Evolutionary conservation across 257 asterid genomes (phyloP).

Genomic region (Haberlea rhodopensis): DNA sequence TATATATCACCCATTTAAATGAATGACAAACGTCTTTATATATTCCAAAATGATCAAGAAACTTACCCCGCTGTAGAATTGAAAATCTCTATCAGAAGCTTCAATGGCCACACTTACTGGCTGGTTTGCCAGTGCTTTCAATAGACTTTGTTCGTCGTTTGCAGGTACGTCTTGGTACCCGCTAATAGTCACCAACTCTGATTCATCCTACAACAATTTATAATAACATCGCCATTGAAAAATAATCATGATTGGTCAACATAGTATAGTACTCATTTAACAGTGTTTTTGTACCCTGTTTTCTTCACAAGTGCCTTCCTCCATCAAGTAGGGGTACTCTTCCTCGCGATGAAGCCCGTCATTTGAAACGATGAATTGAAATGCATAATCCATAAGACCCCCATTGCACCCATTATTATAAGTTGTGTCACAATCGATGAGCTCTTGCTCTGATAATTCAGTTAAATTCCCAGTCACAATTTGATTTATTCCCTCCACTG

Average conservation of each 20-base stretch:
- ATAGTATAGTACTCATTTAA: neutral
- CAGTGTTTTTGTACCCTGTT: slow-evolving; percentile 40
- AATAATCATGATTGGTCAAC: neutral
- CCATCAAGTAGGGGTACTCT: slow-evolving; percentile 73
- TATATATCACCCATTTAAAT: too few species aligned
- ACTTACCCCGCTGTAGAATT: slow-evolving; percentile 66
- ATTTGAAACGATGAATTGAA: slow-evolving; percentile 46
- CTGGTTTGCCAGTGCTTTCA: slow-evolving; percentile 70
- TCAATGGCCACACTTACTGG: slow-evolving; percentile 80
- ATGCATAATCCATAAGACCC: slow-evolving; percentile 72
- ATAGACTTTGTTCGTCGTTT: slow-evolving; percentile 51
- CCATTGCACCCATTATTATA: slow-evolving; percentile 73
- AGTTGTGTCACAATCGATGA: slow-evolving; percentile 63
- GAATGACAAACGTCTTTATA: too few species aligned
- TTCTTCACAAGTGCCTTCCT: slow-evolving; percentile 70
- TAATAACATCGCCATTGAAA: neutral
- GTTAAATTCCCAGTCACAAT: slow-evolving; percentile 63
- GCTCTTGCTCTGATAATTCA: slow-evolving; percentile 66
- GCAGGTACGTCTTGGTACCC: slow-evolving; percentile 66
- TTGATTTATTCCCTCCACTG: slow-evolving; percentile 76
- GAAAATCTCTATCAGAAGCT: slow-evolving; percentile 71
- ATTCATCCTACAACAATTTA: slow-evolving; percentile 32
- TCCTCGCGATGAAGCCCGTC: slow-evolving; percentile 71
- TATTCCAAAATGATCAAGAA: neutral
- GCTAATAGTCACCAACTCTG: slow-evolving; percentile 39